Evolutionary conservation across 768 basidiomycete genomes (phyloP), one percentile per base, ranked within the genome.

Genomic region (Rhizopogon sp.): DNA sequence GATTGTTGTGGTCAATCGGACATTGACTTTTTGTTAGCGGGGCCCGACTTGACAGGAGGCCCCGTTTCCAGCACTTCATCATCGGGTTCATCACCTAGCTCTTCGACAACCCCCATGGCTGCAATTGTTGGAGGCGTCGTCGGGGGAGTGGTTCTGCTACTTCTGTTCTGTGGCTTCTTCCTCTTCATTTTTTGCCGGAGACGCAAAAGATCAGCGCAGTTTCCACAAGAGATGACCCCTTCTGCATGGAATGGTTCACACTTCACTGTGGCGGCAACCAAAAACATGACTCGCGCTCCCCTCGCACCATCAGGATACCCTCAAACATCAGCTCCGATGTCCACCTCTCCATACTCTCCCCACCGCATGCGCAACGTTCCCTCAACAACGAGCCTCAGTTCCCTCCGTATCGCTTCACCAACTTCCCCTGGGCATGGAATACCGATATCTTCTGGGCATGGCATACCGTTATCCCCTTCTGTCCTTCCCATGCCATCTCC

Each of bases 91-190:
- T 45, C 63, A 11, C 11, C 44, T 25, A 33, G 17, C 31, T 43
- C 56, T 6, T 53, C 67, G 5, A 42, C 31, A 7, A n/a, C 29
- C 20, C 20, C 62, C 1, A 35, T 51, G 10, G 63, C 61, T 17
- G 44, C 57, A 9, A 58, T 68, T 42, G 50, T 58, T 5, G 69
- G 66, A 3, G 59, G 69, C 1, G 60, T 68, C 13, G 28, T 65
- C 10, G 67, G 66, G 0, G 60, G 45, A 8, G 9, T 62, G 4
- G 47, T 33, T 10, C 25, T 60, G 29, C 8, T 70, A 6, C 0
- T 62, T 40, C 39, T 66, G 7, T 55, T 58, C n/a, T 57, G 22
- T 9, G 13, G 60, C 16, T 45, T 68, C 29, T 20, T 52, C 10
- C 37, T 58, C 35, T 63, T 50, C 25, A 29, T 52, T 22, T 31